Evolutionary conservation across 371 early-diverging fungal species (phyloP).

Genomic region (Syncephalastrum contaminatum): DNA sequence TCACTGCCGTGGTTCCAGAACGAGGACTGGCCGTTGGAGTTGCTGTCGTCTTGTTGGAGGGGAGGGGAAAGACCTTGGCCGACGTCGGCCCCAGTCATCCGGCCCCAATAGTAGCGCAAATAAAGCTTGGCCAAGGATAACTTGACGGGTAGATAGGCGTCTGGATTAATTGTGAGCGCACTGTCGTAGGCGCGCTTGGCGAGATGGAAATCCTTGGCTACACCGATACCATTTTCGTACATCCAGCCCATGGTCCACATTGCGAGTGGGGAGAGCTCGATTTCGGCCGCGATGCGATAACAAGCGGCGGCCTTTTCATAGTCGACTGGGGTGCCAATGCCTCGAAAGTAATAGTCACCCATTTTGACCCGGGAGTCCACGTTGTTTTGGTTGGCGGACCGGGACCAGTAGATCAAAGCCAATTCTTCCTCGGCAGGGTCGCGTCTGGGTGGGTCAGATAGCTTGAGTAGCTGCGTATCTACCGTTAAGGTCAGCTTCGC

Average conservation of each 20-base stretch:
- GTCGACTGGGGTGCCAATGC: conserved; percentile 73
- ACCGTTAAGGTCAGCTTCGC: neutral
- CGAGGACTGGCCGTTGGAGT: conserved; percentile 5
- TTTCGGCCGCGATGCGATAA: conserved; percentile 87
- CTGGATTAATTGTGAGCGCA: conserved; percentile 72
- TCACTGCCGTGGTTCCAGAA: neutral
- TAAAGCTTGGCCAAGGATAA: conserved; percentile 73
- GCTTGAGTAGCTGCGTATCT: conserved; percentile 12
- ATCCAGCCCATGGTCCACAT: conserved; percentile 98
- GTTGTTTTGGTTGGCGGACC: conserved; percentile 94
- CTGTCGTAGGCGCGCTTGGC: conserved; percentile 92
- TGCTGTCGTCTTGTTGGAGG: conserved; percentile 3
- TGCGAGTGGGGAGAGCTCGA: conserved; percentile 77
- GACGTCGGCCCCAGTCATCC: conserved; percentile 57
- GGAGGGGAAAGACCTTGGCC: conserved; percentile 16
- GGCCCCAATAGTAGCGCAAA: conserved; percentile 58
- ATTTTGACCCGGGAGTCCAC: conserved; percentile 87
- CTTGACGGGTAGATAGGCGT: conserved; percentile 81
- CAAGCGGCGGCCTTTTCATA: conserved; percentile 81
- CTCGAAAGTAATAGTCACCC: conserved; percentile 93
- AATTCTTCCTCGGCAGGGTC: conserved; percentile 19
- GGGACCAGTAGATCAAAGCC: conserved; percentile 88
- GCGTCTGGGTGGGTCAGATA: conserved; percentile 7
- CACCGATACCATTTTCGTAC: conserved; percentile 94
- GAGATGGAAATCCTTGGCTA: conserved; percentile 84